phyloP scores from a whole-genome alignment of 129 eudicot genomes.

The Scalesia atractyloides region DNA sequence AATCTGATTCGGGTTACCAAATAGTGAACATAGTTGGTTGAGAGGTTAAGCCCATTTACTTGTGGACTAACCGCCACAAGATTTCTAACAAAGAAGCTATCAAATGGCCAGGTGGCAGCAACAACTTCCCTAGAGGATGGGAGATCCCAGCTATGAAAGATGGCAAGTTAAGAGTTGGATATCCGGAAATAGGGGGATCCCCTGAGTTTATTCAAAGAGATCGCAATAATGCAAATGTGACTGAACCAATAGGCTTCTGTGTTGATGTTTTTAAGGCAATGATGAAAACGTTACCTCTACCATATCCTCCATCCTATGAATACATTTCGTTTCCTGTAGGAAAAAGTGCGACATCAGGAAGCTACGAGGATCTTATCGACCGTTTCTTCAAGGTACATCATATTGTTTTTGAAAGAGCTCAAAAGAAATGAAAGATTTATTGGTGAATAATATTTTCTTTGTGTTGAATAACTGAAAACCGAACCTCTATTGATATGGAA shows the following conservation, averaged over 20 bases:
- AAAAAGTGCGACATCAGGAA: background rate
- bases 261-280: conserved; percentile 44
- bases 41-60: conserved; percentile 29
- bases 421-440: too few relatives aligned
- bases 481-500: too few relatives aligned
- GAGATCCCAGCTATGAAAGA: conserved; percentile 35
- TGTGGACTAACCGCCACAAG: conserved; percentile 29
- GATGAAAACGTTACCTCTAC: conserved; percentile 26
- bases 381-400: conserved; percentile 33
- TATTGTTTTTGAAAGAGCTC: too few relatives aligned
- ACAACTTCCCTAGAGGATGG: conserved; percentile 43
- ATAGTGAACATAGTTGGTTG: conserved; percentile 36
- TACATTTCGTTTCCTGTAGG: conserved; percentile 20
- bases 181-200: conserved; percentile 38
- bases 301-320: conserved; percentile 25
- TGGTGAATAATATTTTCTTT: too few relatives aligned
- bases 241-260: conserved; percentile 43
- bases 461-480: too few relatives aligned
- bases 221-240: background rate
- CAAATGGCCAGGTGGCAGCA: conserved; percentile 56
- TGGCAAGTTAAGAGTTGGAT: conserved; percentile 41
- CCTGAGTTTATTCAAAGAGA: conserved; percentile 30
- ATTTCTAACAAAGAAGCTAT: conserved; percentile 3
- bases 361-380: conserved; percentile 40
- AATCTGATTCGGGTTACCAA: conserved; percentile 16